Conservation (phyloP, 2,329 filamentous ascomycete species). For the Talaromyces pinophilus region DNA sequence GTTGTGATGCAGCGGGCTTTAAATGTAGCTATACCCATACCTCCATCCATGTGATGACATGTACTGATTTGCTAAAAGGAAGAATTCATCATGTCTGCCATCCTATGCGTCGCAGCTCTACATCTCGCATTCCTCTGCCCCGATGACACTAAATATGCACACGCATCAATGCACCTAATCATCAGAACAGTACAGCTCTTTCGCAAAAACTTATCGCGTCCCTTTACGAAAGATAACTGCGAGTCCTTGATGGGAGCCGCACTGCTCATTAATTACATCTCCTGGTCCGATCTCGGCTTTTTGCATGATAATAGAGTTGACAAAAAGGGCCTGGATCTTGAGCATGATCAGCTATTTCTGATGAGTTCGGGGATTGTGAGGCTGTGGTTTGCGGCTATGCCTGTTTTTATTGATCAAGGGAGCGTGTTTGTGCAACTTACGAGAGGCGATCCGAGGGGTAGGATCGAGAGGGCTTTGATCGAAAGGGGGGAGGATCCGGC, state of each 20-base stretch:
- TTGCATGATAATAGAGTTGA: not conserved
- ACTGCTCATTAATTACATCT: slow-evolving; percentile 8
- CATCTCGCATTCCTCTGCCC: slow-evolving; percentile 10
- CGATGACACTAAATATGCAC: not conserved
- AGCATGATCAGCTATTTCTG: not conserved
- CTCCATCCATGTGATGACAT: not conserved
- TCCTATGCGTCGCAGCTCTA: slow-evolving; percentile 4
- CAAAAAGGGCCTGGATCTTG: not conserved
- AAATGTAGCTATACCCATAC: not conserved
- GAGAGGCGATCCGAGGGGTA: not conserved
- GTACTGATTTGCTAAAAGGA: not conserved
- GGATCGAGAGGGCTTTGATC: not conserved
- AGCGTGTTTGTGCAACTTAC: slow-evolving; percentile 11
- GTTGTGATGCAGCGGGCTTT: slow-evolving; percentile 9
- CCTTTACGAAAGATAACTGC: slow-evolving; percentile 6
- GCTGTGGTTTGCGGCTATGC: slow-evolving; percentile 10
- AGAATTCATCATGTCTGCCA: slow-evolving; percentile 17
- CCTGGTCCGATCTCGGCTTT: not conserved
- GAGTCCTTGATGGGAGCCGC: slow-evolving; percentile 7
- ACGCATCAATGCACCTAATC: slow-evolving; percentile 4
- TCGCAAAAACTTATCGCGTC: not conserved
- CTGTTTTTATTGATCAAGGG: slow-evolving; percentile 8
- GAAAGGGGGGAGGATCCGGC: not conserved
- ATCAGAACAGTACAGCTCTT: slow-evolving; percentile 1
- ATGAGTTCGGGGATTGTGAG: slow-evolving; percentile 6